Evolutionary conservation across 2,329 filamentous ascomycete species (phyloP).

Genomic region (Ceratocystis smalleyi): DNA sequence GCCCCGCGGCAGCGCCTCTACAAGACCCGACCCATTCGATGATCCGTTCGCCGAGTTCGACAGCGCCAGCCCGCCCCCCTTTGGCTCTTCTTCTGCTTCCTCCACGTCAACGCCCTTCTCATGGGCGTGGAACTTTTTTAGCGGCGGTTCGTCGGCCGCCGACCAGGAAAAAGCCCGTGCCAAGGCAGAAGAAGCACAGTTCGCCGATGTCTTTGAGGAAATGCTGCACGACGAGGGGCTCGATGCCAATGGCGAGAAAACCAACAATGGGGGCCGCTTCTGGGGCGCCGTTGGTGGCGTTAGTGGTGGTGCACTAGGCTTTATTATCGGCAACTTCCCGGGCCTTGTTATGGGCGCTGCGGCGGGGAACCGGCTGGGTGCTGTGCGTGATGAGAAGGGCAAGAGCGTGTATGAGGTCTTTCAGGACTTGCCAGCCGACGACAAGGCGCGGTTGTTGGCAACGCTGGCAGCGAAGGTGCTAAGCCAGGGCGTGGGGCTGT

Average conservation of each 20-base stretch:
- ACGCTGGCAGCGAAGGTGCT: constrained; percentile 80
- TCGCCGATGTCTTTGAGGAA: constrained; percentile 75
- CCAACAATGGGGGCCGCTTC: constrained; percentile 39
- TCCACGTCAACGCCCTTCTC: constrained; percentile 42
- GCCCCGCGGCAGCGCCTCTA: constrained; percentile 16
- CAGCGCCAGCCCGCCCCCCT: constrained; percentile 20
- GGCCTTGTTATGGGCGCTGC: constrained; percentile 81
- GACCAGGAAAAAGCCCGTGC: constrained; percentile 28
- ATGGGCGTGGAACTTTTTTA: constrained; percentile 59
- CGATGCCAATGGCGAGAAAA: constrained; percentile 45
- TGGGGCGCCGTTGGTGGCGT: constrained; percentile 76
- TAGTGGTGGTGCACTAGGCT: constrained; percentile 79
- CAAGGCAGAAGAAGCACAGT: constrained; percentile 59
- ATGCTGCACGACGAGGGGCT: constrained; percentile 79
- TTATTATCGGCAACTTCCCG: constrained; percentile 86
- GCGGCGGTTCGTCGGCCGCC: constrained; percentile 24
- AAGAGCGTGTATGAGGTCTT: constrained; percentile 94
- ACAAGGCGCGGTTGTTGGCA: constrained; percentile 65
- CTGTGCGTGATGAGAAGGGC: constrained; percentile 72
- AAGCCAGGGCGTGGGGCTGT: constrained; percentile 54
- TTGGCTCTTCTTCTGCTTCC: constrained; percentile 26
- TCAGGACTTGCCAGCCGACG: constrained; percentile 65
- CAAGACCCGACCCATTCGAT: constrained; percentile 17
- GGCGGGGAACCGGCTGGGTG: constrained; percentile 81
- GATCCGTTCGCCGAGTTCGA: constrained; percentile 33